Evolutionary conservation across 1,139 yeast species (phyloP), one percentile per base, ranked within the genome.

Genomic region (Hemisphaericaspora lyxosophila): DNA sequence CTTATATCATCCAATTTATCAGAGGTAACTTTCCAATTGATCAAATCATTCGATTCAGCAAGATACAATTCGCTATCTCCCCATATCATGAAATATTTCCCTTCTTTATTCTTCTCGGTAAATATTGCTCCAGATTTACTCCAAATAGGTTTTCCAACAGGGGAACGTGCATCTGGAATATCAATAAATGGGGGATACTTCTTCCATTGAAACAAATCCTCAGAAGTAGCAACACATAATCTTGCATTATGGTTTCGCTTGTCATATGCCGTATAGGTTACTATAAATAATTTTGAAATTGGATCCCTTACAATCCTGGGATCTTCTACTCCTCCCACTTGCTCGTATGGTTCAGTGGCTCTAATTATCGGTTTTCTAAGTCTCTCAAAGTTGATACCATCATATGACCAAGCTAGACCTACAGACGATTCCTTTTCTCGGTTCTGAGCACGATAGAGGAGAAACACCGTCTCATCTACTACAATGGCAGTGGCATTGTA

Each of bases 401-500:
- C 73, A 1, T 48, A 50, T 14, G 70, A 64, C 74, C 74, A 69
- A 4, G 75, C 75, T 23, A 69, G 46, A 0, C 75, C 75, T 4
- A 69, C 60, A 0, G 66, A 54, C 26, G 72, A 67, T 17, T 54
- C 53, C 42, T 61, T 62, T 11, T 59, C 57, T 26, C 48, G 51
- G 48, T 66, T 65, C 45, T 70, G 75, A 16, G 75, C 75, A 15
- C 75, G 48, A 44, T 70, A 70, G 20, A 70, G 52, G 40, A 70
- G 50, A 41, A 53, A 66, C 8, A 70, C 73, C 41, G 53, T 55
- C 34, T 63, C 62, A 33, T 64, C 73, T 6, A 69, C 53, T 19
- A 70, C 75, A 13, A 70, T 68, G 3, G 75, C 75, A 1, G 72
- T 55, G 24, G 75, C 75, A 50, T 70, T 70, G 47, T 70, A 70